Evolutionary conservation across 2,329 filamentous ascomycete genomes (phyloP).

Genomic region (Pseudogymnoascus sp.): DNA sequence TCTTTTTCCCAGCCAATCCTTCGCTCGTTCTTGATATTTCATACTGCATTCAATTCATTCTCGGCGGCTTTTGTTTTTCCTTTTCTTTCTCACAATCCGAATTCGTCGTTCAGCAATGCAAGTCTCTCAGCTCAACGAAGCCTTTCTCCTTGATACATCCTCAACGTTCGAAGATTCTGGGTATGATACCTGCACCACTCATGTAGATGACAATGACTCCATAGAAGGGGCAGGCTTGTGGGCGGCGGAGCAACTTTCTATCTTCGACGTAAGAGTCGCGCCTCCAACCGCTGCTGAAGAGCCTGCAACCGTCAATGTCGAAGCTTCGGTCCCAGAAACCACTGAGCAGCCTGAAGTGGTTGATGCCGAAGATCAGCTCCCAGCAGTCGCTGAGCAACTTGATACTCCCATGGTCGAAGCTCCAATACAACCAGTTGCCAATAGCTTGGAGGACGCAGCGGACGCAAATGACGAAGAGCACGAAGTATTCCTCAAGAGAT

Average conservation of each 20-base stretch:
- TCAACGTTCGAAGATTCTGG: neutral
- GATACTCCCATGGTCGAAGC: neutral
- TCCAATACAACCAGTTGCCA: neutral
- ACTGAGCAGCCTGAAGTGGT: neutral
- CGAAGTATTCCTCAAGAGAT: neutral
- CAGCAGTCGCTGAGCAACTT: neutral
- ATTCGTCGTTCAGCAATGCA: neutral
- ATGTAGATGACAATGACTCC: neutral
- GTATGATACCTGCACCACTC: neutral
- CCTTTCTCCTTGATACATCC: neutral
- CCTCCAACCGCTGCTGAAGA: neutral
- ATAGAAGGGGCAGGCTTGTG: neutral
- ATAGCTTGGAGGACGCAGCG: neutral
- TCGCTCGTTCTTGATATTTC: neutral
- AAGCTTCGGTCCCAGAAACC: neutral
- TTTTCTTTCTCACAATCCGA: neutral
- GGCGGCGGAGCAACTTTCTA: neutral
- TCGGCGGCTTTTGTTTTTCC: neutral
- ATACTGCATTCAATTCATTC: neutral
- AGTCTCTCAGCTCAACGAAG: neutral
- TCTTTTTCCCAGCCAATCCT: constrained; percentile 5
- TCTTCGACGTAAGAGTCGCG: neutral
- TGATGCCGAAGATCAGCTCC: neutral
- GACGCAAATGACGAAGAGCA: neutral
- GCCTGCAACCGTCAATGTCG: neutral